Percentiles rank a stretch among this genome's conserved stretches.
These are phyloP conservation scores for Podaxis mareebaensis DNA, from an alignment of 768 basidiomycete species.

Conservation along the genomic window DNA sequence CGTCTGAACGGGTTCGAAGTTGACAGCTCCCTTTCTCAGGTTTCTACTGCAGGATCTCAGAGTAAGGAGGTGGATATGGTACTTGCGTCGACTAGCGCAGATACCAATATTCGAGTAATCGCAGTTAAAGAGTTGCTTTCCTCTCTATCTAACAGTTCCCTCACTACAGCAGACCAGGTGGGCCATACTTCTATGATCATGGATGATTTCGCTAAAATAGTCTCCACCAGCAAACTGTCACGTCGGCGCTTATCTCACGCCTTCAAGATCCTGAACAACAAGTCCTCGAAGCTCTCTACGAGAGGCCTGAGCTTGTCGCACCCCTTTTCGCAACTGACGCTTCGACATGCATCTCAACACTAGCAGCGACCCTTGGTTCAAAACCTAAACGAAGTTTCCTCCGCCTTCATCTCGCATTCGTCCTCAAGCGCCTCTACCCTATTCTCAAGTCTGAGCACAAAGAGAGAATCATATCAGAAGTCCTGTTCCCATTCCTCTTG, in stretches of 20 bases:
- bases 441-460: constrained; percentile 24
- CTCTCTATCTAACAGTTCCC: constrained; percentile 28
- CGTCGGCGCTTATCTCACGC: constrained; percentile 66
- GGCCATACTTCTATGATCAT: constrained; percentile 16
- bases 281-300: constrained; percentile 73
- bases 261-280: constrained; percentile 60
- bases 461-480: constrained; percentile 44
- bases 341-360: constrained; percentile 44
- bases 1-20: not conserved
- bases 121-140: constrained; percentile 61
- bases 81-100: constrained; percentile 62
- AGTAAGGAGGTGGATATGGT: constrained; percentile 36
- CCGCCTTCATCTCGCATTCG: constrained; percentile 57
- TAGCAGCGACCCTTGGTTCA: constrained; percentile 35
- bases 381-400: constrained; percentile 55
- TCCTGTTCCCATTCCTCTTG: constrained; percentile 75
- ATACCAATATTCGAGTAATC: constrained; percentile 54
- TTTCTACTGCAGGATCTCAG: constrained; percentile 2
- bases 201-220: not conserved
- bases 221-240: constrained; percentile 49
- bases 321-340: constrained; percentile 44
- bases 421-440: constrained; percentile 46
- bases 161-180: constrained; percentile 46
- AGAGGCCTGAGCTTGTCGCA: constrained; percentile 44
- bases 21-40: not conserved